phyloP scores from a whole-genome alignment of 1,284 basidiomycete species.

The Ustilago tritici region DNA sequence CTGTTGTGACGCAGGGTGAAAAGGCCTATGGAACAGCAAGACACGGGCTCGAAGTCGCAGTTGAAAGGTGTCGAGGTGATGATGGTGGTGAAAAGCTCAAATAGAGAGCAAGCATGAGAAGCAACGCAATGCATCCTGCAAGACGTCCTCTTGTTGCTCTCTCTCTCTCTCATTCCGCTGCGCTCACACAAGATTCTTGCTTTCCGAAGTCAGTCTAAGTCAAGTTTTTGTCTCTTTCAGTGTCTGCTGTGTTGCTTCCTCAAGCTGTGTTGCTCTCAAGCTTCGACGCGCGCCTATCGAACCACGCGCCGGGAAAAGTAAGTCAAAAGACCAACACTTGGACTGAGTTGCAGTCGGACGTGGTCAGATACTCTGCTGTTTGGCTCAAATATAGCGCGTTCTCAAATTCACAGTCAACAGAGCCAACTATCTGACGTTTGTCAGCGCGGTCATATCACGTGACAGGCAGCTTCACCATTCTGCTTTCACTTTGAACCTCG shows the following conservation, averaged over 20 bases:
- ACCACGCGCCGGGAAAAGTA: conserved; percentile 6
- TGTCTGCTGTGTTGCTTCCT: too few relatives aligned
- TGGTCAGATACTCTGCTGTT: not conserved
- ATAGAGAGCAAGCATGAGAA: not conserved
- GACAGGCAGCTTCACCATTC: not conserved
- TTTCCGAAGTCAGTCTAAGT: not conserved
- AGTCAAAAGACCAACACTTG: conserved; percentile 3
- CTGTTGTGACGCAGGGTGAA: not conserved
- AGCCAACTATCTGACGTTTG: not conserved
- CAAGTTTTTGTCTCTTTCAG: not conserved
- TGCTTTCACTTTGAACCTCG: not conserved
- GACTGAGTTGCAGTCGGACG: too few relatives aligned
- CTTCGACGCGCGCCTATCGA: not conserved
- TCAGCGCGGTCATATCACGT: conserved; percentile 1
- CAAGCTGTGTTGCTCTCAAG: not conserved
- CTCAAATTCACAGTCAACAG: not conserved
- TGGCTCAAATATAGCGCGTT: not conserved
- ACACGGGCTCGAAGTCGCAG: not conserved
- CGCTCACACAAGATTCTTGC: not conserved
- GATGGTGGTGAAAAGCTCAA: conserved; percentile 10
- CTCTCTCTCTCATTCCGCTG: too few relatives aligned
- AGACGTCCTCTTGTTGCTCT: conserved; percentile 1
- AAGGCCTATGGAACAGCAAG: not conserved
- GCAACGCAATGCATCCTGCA: conserved; percentile 14
- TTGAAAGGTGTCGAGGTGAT: not conserved